phyloP scores from a whole-genome alignment of 2,329 filamentous ascomycete genomes.

The Torrubiellomyces zombiae region DNA sequence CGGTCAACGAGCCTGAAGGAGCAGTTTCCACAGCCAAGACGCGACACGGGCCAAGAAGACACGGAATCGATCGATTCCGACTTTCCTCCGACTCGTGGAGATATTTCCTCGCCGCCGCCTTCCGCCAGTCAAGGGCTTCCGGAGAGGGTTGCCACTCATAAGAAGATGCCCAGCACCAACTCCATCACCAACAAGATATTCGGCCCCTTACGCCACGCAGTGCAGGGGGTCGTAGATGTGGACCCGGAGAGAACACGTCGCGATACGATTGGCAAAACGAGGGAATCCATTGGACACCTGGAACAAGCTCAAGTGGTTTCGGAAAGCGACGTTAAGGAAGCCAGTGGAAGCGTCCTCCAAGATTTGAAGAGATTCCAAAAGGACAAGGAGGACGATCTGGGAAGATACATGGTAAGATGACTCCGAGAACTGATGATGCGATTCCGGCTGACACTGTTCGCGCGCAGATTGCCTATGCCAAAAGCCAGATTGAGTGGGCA shows the following conservation, averaged over 20 bases:
- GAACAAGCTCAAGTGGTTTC: slow-evolving; percentile 83
- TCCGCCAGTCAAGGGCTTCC: slow-evolving; percentile 59
- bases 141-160: slow-evolving; percentile 42
- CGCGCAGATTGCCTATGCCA: slow-evolving; percentile 72
- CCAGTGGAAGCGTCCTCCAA: slow-evolving; percentile 71
- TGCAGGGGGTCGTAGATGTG: slow-evolving; percentile 89
- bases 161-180: slow-evolving; percentile 69
- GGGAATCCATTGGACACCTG: slow-evolving; percentile 68
- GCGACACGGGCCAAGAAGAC: slow-evolving; percentile 51
- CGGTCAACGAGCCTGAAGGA: slow-evolving; percentile 48
- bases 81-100: slow-evolving; percentile 78
- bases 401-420: slow-evolving; percentile 76
- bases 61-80: slow-evolving; percentile 89
- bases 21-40: slow-evolving; percentile 27
- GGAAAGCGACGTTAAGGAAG: slow-evolving; percentile 84
- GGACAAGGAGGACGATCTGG: slow-evolving; percentile 90
- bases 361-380: slow-evolving; percentile 85
- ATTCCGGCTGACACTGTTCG: slow-evolving; percentile 3
- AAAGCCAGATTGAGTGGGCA: slow-evolving; percentile 88
- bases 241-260: slow-evolving; percentile 85
- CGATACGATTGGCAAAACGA: slow-evolving; percentile 90
- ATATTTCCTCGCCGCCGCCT: slow-evolving; percentile 43
- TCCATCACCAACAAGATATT: slow-evolving; percentile 92
- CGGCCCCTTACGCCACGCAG: slow-evolving; percentile 83
- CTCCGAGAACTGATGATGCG: not conserved